Base-by-base conservation (phyloP, 1,284 basidiomycete species). In the Tranzscheliella williamsii region DNA sequence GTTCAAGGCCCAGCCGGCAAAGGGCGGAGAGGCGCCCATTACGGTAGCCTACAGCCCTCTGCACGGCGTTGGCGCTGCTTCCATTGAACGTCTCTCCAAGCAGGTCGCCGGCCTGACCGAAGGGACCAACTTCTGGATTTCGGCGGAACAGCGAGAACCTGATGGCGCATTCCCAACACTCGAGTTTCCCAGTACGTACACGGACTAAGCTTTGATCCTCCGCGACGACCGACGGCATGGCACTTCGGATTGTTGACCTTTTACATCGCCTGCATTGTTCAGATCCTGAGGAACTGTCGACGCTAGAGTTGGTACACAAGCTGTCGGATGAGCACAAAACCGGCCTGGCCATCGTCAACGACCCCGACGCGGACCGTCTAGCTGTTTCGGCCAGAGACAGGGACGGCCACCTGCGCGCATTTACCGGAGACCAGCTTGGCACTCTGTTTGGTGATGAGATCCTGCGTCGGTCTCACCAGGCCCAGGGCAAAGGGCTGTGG, bases 111-210 rank as follows among this genome's bases (percentile, higher is more conserved):
- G 69, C 9, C 51, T 68, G 12, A 37, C 41, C 6, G 60, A 64
- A 35, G 54, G 54, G 1, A 29, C 35, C 18, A 50, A 55, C 43
- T 60, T 67, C 9, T 67, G 53, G 45, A 69, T 70, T 24, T 64
- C 66, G 8, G 35, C 34, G 9, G 70, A 71, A 37, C 70, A 72
- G 54, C 42, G 70, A 11, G 21, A 64, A 24, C 68, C 70, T 1
- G 68, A 72, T 22, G 68, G 68, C 3, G 64, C 65, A 17, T 72
- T 72, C 39, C 68, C 68, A 12, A 72, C 70, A 0, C 63, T 72
- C 37, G 57, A 69, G 22, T 72, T 72, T 39, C 70, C 70, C 0
- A 72, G 58, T 63, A 38, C 45, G 58, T 62, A 4, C 6, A 9
- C 32, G 24, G 13, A 7, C 6, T 7, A 9, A 43, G 12, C 17